Base-by-base conservation (phyloP, 345 rosid genomes). In the Eucalyptus microcorys region DNA sequence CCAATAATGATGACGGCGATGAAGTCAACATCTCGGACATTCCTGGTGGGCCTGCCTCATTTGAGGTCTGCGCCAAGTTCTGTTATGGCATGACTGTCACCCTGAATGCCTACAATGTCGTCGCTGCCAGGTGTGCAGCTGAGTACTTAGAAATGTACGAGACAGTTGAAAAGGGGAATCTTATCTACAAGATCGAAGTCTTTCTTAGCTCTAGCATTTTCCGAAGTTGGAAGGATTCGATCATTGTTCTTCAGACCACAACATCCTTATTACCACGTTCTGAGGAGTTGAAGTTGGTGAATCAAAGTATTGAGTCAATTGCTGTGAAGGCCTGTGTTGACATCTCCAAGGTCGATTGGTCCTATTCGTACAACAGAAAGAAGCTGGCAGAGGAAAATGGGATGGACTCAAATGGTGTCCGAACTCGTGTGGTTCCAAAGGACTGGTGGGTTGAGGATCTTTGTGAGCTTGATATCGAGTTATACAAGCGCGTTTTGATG, bases 361-460 rank as follows among this genome's bases (percentile, higher is more conserved):
- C 99, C 10, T 97, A 96, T 81, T 90, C 96, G 9, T 95, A 95
- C 88, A 96, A 96, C 92, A 92, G 93, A 85, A 95, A 93, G 95
- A 97, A 96, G 90, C 94, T 94, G 61, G 92, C 92, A 0, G 96
- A 95, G 89, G 97, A 96, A 90, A 95, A 88, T 90, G 95, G 86
- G 43, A 90, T 86, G 90, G 90, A 66, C 88, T 86, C 89, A 80
- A 47, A 22, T 88, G 91, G 90, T 86, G 55, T 92, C 27, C 93
- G 92, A 86, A 93, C 87, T 90, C 91, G 95, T 37, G 91, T 88
- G 27, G 98, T 97, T 87, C 99, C 96, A 11, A 89, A 64, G 89
- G 99, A 97, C 88, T 97, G 99, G 99, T 97, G 99, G 99, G 96
- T 96, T 19, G 98, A 97, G 92, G 99, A 97, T 94, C 87, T 97